Base-by-base conservation (phyloP, 1,139 yeast genomes). In the Candida frijolesensis region DNA sequence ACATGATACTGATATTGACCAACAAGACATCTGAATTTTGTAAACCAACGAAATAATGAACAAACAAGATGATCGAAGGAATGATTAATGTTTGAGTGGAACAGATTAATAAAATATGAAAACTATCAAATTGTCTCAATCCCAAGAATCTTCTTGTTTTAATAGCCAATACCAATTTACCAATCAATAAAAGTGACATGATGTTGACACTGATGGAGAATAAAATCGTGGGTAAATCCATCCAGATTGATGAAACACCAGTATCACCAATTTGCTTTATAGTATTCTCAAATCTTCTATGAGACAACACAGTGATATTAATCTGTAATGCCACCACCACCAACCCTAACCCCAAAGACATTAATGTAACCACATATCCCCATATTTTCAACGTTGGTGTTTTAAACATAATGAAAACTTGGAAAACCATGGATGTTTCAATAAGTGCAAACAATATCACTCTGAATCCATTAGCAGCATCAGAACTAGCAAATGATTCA, bases 61-160 rank as follows among this genome's bases (percentile, higher is more conserved):
- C 59, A 41, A 87, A 76, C n/a, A 82, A 76, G 47, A 94, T 61
- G 4, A 87, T 67, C 0, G 95, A 80, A 2, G 98, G 98, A 19
- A 89, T 70, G 12, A 90, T 66, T 77, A 91, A 78, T 0, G 96
- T 85, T 65, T 94, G 98, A n/a, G 83, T 71, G 1, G 88, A 73
- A 91, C 89, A 87, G 51, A 91, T 87, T 52, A 89, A 71, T 43
- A 94, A 69, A 34, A 91, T 83, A 65, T 90, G 96, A 64, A 89
- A 81, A 34, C 88, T 83, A 55, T 87, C 92, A 62, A 92, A 90
- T 62, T 89, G 96, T 58, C 78, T 83, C 51, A 90, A 71, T 0
- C 99, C 99, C 50, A 91, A 68, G 55, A 72, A 80, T 51, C 91
- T 76, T 64, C 98, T 81, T 2, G 88, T 79, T 54, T 83, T 76